Evolutionary conservation across 176 grass and related monocot species (phyloP).

Genomic region (Zea luxurians): DNA sequence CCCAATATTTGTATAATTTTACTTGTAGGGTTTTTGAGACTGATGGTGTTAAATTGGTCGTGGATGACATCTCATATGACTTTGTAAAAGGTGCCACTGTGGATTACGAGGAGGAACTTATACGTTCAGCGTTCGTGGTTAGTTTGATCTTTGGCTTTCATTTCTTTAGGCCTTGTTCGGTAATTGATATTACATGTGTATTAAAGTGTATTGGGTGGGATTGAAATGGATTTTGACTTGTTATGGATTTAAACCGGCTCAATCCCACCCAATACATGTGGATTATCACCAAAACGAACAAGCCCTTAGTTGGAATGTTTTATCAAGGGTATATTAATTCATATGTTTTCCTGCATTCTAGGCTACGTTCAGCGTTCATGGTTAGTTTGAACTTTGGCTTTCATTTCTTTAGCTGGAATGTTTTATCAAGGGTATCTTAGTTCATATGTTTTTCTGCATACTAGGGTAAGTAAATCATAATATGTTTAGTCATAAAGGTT

Average conservation of each 20-base stretch:
- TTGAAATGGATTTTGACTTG: too few species aligned
- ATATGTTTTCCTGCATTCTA: background rate
- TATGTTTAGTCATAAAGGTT: background rate
- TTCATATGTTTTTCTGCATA: constrained; percentile 3
- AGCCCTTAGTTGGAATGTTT: constrained; percentile 5
- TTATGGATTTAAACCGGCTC: too few species aligned
- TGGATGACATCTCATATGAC: constrained; percentile 85
- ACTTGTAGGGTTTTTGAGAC: constrained; percentile 77
- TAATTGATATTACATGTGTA: too few species aligned
- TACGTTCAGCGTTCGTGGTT: constrained; percentile 82
- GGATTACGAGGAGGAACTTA: constrained; percentile 89
- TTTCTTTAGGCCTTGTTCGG: too few species aligned
- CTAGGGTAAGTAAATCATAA: background rate
- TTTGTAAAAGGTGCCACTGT: constrained; percentile 90
- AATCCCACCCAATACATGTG: too few species aligned
- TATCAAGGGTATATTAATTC: background rate
- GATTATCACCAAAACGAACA: too few species aligned
- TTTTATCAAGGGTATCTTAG: background rate
- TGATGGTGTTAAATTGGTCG: constrained; percentile 75
- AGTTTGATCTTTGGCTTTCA: constrained; percentile 27
- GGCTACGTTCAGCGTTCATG: constrained; percentile 68
- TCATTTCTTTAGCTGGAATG: constrained; percentile 7
- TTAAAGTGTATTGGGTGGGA: too few species aligned
- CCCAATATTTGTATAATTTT: constrained; percentile 1
- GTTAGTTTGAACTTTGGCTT: constrained; percentile 45